Percentiles rank a stretch among this genome's conserved stretches.
phyloP scores from a whole-genome alignment of 139 green algal genomes.

The Asterochloris sp. region DNA sequence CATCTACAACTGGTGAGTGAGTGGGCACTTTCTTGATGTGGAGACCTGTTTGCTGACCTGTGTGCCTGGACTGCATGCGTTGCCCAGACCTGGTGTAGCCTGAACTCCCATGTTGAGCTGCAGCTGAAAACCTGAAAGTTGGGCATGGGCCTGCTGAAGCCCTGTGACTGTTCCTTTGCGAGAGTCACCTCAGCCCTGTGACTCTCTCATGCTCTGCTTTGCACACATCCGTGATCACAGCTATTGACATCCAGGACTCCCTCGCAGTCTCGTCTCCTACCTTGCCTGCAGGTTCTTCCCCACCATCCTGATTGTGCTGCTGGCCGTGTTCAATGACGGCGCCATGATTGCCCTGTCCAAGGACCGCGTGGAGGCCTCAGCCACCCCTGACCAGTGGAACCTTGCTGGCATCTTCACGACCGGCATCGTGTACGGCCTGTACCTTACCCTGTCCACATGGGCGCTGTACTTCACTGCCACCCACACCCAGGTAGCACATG shows the following conservation, averaged over 20 bases:
- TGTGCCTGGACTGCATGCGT: not conserved
- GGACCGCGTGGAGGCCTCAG: slow-evolving; percentile 57
- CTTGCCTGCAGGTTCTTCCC: slow-evolving; percentile 63
- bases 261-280: not conserved
- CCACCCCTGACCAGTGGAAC: slow-evolving; percentile 71
- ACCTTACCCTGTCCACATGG: slow-evolving; percentile 74
- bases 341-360: slow-evolving; percentile 88
- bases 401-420: slow-evolving; percentile 73
- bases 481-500: slow-evolving; percentile 29
- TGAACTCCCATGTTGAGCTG: not conserved
- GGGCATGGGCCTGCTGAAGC: not conserved
- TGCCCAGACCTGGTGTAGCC: not conserved
- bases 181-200: not conserved
- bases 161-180: not conserved
- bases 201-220: not conserved
- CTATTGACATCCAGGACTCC: not conserved
- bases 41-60: not conserved
- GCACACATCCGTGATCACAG: not conserved
- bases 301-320: slow-evolving; percentile 81
- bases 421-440: slow-evolving; percentile 76
- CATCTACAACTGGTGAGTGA: slow-evolving; percentile 75
- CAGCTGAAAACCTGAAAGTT: not conserved
- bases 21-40: not conserved
- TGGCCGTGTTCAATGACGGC: slow-evolving; percentile 88
- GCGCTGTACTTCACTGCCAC: slow-evolving; percentile 55